Conservation (phyloP, 2,329 filamentous ascomycete genomes). For the Fusarium sp. region DNA sequence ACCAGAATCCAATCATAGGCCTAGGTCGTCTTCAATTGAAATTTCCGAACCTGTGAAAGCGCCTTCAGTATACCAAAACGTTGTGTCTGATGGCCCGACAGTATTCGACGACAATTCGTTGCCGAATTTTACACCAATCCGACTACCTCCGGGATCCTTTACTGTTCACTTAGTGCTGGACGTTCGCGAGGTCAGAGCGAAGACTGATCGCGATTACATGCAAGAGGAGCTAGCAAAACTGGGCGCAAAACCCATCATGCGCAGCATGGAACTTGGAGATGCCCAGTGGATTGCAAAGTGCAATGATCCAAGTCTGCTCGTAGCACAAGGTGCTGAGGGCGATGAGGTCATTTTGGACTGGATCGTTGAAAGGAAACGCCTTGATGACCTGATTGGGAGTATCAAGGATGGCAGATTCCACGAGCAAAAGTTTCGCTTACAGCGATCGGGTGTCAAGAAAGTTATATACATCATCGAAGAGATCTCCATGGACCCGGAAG, state of each 20-base stretch:
- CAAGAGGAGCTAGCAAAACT: slow-evolving; percentile 76
- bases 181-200: slow-evolving; percentile 78
- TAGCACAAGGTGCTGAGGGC: slow-evolving; percentile 68
- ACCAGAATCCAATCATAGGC: background rate
- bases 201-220: slow-evolving; percentile 81
- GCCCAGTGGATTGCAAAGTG: slow-evolving; percentile 83
- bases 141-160: slow-evolving; percentile 73
- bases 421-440: slow-evolving; percentile 85
- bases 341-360: slow-evolving; percentile 81
- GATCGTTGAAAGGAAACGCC: slow-evolving; percentile 83
- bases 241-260: slow-evolving; percentile 73
- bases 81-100: slow-evolving; percentile 55
- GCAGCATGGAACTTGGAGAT: slow-evolving; percentile 78
- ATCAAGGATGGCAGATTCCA: slow-evolving; percentile 87
- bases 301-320: slow-evolving; percentile 67
- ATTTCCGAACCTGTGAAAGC: slow-evolving; percentile 12
- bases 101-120: slow-evolving; percentile 49
- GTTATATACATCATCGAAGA: slow-evolving; percentile 85
- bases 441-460: slow-evolving; percentile 77
- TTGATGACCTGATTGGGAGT: slow-evolving; percentile 82
- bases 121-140: slow-evolving; percentile 68
- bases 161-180: slow-evolving; percentile 80
- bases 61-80: slow-evolving; percentile 50
- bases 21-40: slow-evolving; percentile 36
- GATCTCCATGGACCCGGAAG: slow-evolving; percentile 68